Conservation (phyloP, 257 asterid species). For the Capsicum baccatum region DNA sequence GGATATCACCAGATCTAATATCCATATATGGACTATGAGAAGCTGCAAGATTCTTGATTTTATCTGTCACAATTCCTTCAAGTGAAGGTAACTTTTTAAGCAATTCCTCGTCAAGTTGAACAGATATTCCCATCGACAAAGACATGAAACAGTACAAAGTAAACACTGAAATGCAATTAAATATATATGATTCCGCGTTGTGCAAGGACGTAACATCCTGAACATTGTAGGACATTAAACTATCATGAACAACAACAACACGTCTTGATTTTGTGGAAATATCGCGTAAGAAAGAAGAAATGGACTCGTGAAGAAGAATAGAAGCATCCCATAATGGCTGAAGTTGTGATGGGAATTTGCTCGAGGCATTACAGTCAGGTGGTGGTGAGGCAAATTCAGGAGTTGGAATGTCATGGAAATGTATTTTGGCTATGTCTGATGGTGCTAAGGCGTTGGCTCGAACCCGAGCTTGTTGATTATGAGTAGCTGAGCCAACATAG, state of each 20-base stretch:
- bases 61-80: not conserved
- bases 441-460: too few relatives aligned
- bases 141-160: not conserved
- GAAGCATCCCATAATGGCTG: conserved; percentile 7
- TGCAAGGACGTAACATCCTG: not conserved
- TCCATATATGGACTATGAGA: not conserved
- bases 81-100: not conserved
- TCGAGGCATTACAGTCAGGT: too few relatives aligned
- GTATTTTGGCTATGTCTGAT: too few relatives aligned
- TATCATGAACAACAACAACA: not conserved
- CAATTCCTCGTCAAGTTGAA: not conserved
- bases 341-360: conserved; percentile 2
- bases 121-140: not conserved
- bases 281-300: not conserved
- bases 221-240: not conserved
- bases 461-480: too few relatives aligned
- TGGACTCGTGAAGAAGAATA: not conserved
- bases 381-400: too few relatives aligned
- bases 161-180: too few relatives aligned
- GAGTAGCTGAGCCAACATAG: too few relatives aligned
- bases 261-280: not conserved
- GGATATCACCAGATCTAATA: not conserved
- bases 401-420: too few relatives aligned
- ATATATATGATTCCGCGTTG: not conserved
- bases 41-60: not conserved